Evolutionary conservation across 768 basidiomycete species (phyloP).

Genomic region (Megacollybia marginata): DNA sequence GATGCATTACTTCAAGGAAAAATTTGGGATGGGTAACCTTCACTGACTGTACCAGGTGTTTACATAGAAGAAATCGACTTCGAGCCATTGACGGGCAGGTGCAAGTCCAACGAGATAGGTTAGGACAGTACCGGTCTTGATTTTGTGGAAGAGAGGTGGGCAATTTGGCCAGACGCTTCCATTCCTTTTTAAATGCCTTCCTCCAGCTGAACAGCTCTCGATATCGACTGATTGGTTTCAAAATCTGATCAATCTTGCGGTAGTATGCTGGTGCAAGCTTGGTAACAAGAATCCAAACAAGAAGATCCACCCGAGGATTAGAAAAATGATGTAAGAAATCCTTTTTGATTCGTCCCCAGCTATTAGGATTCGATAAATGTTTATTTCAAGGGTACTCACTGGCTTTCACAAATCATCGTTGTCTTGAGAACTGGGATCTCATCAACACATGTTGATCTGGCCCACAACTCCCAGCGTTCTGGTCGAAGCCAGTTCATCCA

Average conservation of each 20-base stretch:
- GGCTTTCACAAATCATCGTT: slow-evolving; percentile 17
- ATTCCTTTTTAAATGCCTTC: no score
- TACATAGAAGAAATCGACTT: slow-evolving; percentile 11
- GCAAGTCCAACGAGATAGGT: slow-evolving; percentile 8
- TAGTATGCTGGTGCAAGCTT: slow-evolving; percentile 6
- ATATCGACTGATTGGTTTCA: no score
- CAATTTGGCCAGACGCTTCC: neutral
- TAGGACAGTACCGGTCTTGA: neutral
- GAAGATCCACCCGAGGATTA: slow-evolving; percentile 17
- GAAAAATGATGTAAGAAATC: no score
- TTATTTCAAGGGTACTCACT: slow-evolving; percentile 15
- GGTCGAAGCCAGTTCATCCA: slow-evolving; percentile 17
- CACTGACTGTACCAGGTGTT: slow-evolving; percentile 16
- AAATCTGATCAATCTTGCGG: slow-evolving; percentile 1
- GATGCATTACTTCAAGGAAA: neutral
- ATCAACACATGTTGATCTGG: slow-evolving; percentile 8
- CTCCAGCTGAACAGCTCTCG: no score
- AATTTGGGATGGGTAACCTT: neutral
- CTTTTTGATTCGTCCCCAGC: slow-evolving; percentile 3
- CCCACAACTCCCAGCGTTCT: slow-evolving; percentile 13
- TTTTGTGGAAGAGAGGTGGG: neutral
- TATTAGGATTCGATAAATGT: slow-evolving; percentile 9
- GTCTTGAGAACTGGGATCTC: slow-evolving; percentile 11
- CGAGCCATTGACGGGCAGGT: slow-evolving; percentile 11
- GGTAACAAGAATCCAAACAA: slow-evolving; percentile 9